Evolutionary conservation across 345 rosid genomes (phyloP), one percentile per base, ranked within the genome.

Genomic region (Tarenaya hassleriana): DNA sequence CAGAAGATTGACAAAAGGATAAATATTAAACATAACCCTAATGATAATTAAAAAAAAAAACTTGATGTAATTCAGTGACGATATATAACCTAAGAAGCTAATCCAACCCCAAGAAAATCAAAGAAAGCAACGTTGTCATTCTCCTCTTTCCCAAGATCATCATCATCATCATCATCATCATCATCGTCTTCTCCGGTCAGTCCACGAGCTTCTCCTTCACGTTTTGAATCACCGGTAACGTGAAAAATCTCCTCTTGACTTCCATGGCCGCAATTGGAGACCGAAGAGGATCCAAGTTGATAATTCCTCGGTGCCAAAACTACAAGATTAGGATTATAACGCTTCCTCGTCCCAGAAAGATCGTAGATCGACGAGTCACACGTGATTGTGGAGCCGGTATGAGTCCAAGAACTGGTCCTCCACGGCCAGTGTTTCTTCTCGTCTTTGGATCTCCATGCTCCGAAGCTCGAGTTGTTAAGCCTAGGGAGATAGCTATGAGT

Each of bases 81-180:
- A 59, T 47, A 31, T 35, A 40, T 35, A 52, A 58, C 51, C 57
- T 63, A 69, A 43, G 77, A 68, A 17, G 58, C 52, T 54, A 60
- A 42, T 60, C 80, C 83, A 48, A 78, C 84, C 46, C 81, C 79
- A 60, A 78, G 84, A 75, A 78, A 78, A 58, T 78, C 84, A 49
- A 78, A 75, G 57, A 73, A 71, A 33, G 71, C 45, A 70, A 66
- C 75, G 55, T 64, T 62, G n/a, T 41, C 46, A 39, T 52, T 47
- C 47, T 7, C 60, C 56, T 38, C 34, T 52, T 55, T 62, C 34
- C 52, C 58, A 61, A 45, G 13, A 13, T 41, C 58, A 13, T 24
- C 37, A 27, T 21, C 34, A 59, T 55, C 66, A 34, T 52, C 58
- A 61, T 52, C 56, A 55, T 15, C 50, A 42, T 10, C 7, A 3